Conservation (phyloP, 495 filamentous ascomycete species). For the Annulohypoxylon stygium region DNA sequence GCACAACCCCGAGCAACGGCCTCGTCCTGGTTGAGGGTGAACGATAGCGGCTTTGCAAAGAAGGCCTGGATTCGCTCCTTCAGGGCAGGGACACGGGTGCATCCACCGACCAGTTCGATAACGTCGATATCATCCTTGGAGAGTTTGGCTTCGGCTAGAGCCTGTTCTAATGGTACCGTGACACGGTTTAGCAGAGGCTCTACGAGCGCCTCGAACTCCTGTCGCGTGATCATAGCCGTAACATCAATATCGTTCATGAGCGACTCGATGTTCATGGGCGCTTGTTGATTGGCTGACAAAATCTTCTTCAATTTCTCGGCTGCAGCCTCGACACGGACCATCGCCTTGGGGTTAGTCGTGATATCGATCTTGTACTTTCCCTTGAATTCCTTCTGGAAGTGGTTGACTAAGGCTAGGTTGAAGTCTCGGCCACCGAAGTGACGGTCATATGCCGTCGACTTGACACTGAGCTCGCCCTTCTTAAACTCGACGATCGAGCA, state of each 20-base stretch:
- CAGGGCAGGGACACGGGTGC: conserved; percentile 91
- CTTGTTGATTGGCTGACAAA: conserved; percentile 92
- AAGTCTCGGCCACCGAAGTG: conserved; percentile 99
- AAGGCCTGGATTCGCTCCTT: conserved; percentile 91
- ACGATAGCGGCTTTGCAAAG: conserved; percentile 92
- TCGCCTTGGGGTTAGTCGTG: conserved; percentile 86
- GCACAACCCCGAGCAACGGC: conserved; percentile 96
- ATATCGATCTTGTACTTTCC: conserved; percentile 94
- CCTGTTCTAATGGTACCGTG: conserved; percentile 84
- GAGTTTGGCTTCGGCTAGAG: conserved; percentile 90
- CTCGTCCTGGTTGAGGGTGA: conserved; percentile 98
- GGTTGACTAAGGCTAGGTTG: conserved; percentile 92
- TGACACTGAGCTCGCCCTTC: conserved; percentile 96
- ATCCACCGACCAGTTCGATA: conserved; percentile 94
- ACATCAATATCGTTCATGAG: conserved; percentile 99
- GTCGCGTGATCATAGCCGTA: conserved; percentile 86
- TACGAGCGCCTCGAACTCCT: conserved; percentile 92
- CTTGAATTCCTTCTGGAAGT: conserved; percentile 94
- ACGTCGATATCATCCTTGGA: conserved; percentile 91
- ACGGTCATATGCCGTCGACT: conserved; percentile 91
- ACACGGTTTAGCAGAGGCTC: conserved; percentile 84
- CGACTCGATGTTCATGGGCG: conserved; percentile 97
- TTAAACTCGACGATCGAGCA: conserved; percentile 94
- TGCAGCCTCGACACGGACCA: conserved; percentile 84
- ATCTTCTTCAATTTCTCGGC: conserved; percentile 99